Percentiles rank a stretch among this genome's conserved stretches.
These are phyloP conservation scores for Coffea canephora DNA, from an alignment of 257 asterid genomes.

Conservation along the genomic window DNA sequence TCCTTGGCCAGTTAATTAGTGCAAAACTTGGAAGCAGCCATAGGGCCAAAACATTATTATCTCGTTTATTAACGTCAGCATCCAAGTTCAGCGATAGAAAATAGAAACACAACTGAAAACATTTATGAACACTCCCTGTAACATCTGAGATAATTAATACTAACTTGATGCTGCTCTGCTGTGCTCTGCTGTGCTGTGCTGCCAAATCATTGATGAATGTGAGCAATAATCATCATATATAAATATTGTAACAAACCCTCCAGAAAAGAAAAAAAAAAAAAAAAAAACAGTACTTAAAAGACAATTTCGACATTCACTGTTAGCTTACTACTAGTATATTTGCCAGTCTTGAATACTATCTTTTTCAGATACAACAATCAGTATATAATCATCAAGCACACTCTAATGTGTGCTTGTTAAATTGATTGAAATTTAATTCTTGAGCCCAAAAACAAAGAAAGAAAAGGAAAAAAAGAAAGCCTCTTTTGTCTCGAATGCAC, in stretches of 20 bases:
- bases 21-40: not conserved
- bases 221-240: not conserved
- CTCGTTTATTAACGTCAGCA: slow-evolving; percentile 3
- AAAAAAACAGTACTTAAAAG: not conserved
- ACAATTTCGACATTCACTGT: not conserved
- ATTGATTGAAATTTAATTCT: too few species aligned
- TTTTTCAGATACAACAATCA: too few species aligned
- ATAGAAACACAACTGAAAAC: not conserved
- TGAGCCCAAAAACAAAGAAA: too few species aligned
- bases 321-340: not conserved
- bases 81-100: slow-evolving; percentile 4
- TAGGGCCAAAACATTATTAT: not conserved
- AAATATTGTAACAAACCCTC: not conserved
- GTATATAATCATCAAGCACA: too few species aligned
- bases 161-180: not conserved
- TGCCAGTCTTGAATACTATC: not conserved
- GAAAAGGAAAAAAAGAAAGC: too few species aligned
- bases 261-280: too few species aligned
- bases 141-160: slow-evolving; percentile 5
- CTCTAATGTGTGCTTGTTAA: too few species aligned
- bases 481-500: not conserved
- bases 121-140: not conserved
- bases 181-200: not conserved
- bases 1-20: not conserved
- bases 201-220: slow-evolving; percentile 7